Conservation (phyloP, 495 filamentous ascomycete species). For the Xylaria castorea region DNA sequence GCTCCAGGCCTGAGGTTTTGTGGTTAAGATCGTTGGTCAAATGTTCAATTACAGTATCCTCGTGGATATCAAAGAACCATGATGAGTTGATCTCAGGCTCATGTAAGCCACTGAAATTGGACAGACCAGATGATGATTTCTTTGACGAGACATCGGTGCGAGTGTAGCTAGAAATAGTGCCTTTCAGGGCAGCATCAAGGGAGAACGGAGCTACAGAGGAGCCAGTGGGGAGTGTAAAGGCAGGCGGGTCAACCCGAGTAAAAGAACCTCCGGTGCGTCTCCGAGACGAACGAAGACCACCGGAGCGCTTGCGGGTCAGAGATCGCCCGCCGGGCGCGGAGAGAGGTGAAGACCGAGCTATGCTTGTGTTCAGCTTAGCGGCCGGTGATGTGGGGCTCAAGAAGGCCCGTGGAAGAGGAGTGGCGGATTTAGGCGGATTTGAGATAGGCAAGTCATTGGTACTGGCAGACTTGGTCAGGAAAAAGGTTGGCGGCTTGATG, state of each 20-base stretch:
- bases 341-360: constrained; percentile 51
- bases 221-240: constrained; percentile 44
- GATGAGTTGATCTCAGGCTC: constrained; percentile 61
- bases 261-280: constrained; percentile 61
- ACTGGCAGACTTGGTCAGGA: constrained; percentile 51
- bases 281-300: constrained; percentile 63
- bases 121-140: constrained; percentile 27
- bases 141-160: constrained; percentile 35
- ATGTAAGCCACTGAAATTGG: constrained; percentile 31
- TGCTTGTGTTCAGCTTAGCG: constrained; percentile 49
- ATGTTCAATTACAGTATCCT: constrained; percentile 87
- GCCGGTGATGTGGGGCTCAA: constrained; percentile 56
- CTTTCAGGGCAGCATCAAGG: constrained; percentile 77
- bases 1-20: constrained; percentile 83
- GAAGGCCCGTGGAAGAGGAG: constrained; percentile 47
- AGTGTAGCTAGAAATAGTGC: constrained; percentile 66
- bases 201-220: constrained; percentile 67
- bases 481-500: constrained; percentile 52
- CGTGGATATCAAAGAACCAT: constrained; percentile 95
- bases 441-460: constrained; percentile 42
- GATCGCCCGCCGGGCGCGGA: constrained; percentile 68
- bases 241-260: constrained; percentile 66
- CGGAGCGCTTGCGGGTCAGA: constrained; percentile 64
- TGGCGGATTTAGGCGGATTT: constrained; percentile 43
- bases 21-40: constrained; percentile 92